Evolutionary conservation across 805 yeast species (phyloP).

Genomic region (Ogataea minuta): DNA sequence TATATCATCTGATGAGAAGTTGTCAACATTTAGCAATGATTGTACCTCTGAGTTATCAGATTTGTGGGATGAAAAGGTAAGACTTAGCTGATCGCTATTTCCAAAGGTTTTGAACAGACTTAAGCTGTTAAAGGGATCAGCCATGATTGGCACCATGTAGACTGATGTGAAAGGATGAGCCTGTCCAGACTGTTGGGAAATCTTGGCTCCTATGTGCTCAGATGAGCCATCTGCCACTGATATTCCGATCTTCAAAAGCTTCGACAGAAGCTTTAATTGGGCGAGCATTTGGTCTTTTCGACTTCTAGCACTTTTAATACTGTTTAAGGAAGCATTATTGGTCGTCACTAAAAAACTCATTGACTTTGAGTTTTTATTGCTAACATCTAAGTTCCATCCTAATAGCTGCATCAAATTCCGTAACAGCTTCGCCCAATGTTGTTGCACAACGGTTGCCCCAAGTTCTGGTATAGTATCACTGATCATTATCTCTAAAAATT

Average conservation of each 20-base stretch:
- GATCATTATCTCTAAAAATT: slow-evolving; percentile 60
- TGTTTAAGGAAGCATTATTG: slow-evolving; percentile 18
- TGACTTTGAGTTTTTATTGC: slow-evolving; percentile 18
- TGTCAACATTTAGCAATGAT: slow-evolving; percentile 37
- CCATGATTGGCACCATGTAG: slow-evolving; percentile 52
- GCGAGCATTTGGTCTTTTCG: slow-evolving; percentile 33
- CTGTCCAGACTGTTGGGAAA: slow-evolving; percentile 29
- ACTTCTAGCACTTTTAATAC: slow-evolving; percentile 29
- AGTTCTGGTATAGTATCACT: slow-evolving; percentile 42
- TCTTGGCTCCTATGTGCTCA: background rate
- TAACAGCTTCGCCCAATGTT: slow-evolving; percentile 68
- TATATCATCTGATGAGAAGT: slow-evolving; percentile 58
- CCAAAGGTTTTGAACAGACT: slow-evolving; percentile 47
- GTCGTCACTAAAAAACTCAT: slow-evolving; percentile 29
- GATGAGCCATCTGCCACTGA: background rate
- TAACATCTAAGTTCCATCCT: slow-evolving; percentile 58
- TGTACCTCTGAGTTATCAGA: background rate
- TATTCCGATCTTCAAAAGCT: slow-evolving; percentile 26
- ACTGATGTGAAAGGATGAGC: slow-evolving; percentile 44
- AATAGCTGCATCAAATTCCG: slow-evolving; percentile 65
- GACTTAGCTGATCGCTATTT: background rate
- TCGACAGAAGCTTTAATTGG: slow-evolving; percentile 41
- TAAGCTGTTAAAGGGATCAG: slow-evolving; percentile 65
- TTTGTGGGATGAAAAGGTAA: no score
- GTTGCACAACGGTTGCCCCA: slow-evolving; percentile 50